Conservation (phyloP, 352 stramenopile genomes). For the Phytophthora cajani region DNA sequence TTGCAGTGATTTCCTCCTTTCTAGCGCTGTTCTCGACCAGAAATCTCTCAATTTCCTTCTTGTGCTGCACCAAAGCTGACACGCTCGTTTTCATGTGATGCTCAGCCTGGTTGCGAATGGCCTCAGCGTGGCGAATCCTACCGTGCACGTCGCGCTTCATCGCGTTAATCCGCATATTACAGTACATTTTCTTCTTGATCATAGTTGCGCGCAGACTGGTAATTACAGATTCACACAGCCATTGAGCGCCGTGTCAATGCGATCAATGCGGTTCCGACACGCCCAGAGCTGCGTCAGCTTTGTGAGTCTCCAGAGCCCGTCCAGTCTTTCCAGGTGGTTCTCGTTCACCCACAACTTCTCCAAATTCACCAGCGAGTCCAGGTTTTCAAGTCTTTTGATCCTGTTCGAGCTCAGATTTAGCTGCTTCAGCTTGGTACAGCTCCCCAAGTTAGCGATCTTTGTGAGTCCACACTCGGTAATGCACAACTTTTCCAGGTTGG, state of each 20-base stretch:
- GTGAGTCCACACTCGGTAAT: constrained; percentile 73
- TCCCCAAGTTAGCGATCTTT: constrained; percentile 49
- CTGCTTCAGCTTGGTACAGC: constrained; percentile 56
- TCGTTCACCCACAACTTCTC: constrained; percentile 87
- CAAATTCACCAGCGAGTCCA: constrained; percentile 64
- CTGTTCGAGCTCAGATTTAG: constrained; percentile 83
- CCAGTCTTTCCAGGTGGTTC: constrained; percentile 69
- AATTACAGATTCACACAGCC: constrained; percentile 82
- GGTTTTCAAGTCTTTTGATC: constrained; percentile 57
- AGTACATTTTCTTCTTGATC: constrained; percentile 96
- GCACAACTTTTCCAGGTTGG: constrained; percentile 64
- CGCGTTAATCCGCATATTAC: constrained; percentile 94
- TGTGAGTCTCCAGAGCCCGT: constrained; percentile 56
- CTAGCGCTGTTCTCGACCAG: constrained; percentile 27
- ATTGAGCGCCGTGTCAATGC: constrained; percentile 72
- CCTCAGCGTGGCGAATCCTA: constrained; percentile 55
- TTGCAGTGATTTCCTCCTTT: constrained; percentile 8
- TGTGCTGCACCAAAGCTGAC: constrained; percentile 47
- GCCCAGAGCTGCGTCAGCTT: constrained; percentile 78
- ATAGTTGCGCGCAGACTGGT: constrained; percentile 87
- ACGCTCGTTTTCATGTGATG: constrained; percentile 63
- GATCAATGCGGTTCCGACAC: constrained; percentile 74
- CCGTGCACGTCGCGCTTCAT: constrained; percentile 85
- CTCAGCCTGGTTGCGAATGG: constrained; percentile 50
- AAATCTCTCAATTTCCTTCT: constrained; percentile 75